These are phyloP conservation scores for Daldinia grandis DNA, from an alignment of 495 filamentous ascomycete genomes.

Conservation along the genomic window DNA sequence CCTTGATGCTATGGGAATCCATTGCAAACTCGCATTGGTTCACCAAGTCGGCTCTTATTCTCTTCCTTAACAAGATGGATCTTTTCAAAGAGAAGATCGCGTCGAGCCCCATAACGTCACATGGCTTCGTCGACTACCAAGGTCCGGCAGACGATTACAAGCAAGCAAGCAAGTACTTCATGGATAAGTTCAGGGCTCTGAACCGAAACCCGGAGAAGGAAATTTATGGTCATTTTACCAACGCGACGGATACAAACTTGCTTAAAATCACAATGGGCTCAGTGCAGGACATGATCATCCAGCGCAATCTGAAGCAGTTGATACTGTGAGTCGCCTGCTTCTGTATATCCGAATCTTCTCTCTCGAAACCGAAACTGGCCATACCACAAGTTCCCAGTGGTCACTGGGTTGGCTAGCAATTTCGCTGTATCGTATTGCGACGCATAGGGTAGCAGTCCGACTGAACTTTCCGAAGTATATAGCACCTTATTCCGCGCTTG, in stretches of 20 bases:
- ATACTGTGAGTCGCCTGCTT: constrained; percentile 75
- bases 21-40: constrained; percentile 99
- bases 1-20: constrained; percentile 96
- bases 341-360: constrained; percentile 22
- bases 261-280: constrained; percentile 97
- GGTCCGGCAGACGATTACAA: constrained; percentile 61
- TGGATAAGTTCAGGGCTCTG: constrained; percentile 85
- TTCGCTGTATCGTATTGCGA: constrained; percentile 27
- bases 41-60: constrained; percentile 91
- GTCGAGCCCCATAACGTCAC: constrained; percentile 80
- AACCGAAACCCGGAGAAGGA: constrained; percentile 87
- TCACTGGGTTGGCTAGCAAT: constrained; percentile 37
- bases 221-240: constrained; percentile 93
- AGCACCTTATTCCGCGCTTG: constrained; percentile 43
- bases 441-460: constrained; percentile 35
- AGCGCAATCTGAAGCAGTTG: constrained; percentile 92
- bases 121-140: constrained; percentile 91
- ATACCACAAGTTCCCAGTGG: constrained; percentile 33
- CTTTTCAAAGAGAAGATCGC: constrained; percentile 91
- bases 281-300: constrained; percentile 99
- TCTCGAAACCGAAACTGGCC: constrained; percentile 40
- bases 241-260: constrained; percentile 93
- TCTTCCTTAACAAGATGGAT: constrained; percentile 99
- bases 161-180: constrained; percentile 82
- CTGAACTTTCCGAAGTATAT: constrained; percentile 51